These are phyloP conservation scores for Fallopia convolvulus DNA, from an alignment of 148 eudicot genomes.

Conservation along the genomic window DNA sequence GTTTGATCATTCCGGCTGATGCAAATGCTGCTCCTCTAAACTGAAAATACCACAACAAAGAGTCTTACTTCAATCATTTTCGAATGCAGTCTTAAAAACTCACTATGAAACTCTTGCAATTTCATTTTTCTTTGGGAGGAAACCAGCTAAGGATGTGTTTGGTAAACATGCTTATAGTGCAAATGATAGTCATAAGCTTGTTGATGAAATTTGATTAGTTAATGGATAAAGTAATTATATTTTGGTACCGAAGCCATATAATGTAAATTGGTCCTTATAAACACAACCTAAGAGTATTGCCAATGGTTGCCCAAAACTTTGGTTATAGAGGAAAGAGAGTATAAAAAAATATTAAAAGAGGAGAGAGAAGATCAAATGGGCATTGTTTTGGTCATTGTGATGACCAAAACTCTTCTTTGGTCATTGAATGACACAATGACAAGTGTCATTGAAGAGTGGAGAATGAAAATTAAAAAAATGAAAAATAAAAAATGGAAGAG, in stretches of 20 bases:
- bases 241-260: too few relatives aligned
- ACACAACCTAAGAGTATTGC: not conserved
- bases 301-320: too few relatives aligned
- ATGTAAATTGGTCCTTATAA: not conserved
- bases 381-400: too few relatives aligned
- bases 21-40: conserved; percentile 36
- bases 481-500: too few relatives aligned
- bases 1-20: conserved; percentile 40
- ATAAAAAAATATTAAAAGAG: too few relatives aligned
- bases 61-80: conserved; percentile 1
- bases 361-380: too few relatives aligned
- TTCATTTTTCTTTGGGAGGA: not conserved
- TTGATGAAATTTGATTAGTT: too few relatives aligned
- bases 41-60: conserved; percentile 18
- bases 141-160: not conserved
- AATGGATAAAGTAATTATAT: not conserved
- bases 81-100: not conserved
- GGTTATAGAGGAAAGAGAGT: too few relatives aligned
- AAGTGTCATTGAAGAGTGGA: too few relatives aligned
- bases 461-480: too few relatives aligned
- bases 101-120: not conserved
- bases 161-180: not conserved
- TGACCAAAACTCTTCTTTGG: too few relatives aligned
- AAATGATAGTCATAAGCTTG: not conserved
- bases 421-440: too few relatives aligned